A percentile compares a stretch with the other conserved stretches of the same genome.
phyloP scores from a whole-genome alignment of 371 early-diverging fungal genomes.

The Apophysomyces sp. region DNA sequence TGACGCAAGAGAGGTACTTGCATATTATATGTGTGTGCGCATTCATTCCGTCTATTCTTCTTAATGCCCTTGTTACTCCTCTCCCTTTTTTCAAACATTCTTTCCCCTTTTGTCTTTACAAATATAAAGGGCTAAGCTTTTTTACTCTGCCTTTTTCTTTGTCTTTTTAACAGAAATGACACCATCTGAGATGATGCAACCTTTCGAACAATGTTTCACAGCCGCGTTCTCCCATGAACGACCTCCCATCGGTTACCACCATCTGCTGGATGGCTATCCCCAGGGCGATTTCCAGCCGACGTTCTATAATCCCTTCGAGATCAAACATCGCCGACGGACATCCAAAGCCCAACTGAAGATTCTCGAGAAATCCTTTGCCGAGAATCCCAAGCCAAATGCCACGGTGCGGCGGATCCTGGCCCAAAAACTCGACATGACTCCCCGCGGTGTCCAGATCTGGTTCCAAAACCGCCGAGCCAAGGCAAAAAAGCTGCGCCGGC shows the following conservation, averaged over 20 bases:
- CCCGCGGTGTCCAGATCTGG: conserved; percentile 88
- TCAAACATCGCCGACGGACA: conserved; percentile 63
- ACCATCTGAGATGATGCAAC: conserved; percentile 32
- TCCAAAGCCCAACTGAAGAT: conserved; percentile 62
- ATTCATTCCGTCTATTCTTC: conserved; percentile 2
- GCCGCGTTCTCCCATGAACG: conserved; percentile 2
- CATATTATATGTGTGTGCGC: too few relatives aligned
- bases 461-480: conserved; percentile 93
- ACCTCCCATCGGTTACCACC: conserved; percentile 5
- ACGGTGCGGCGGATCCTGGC: conserved; percentile 70
- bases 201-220: conserved; percentile 27
- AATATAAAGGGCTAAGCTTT: not conserved
- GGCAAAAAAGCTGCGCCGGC: conserved; percentile 38
- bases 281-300: conserved; percentile 21
- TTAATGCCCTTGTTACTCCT: conserved; percentile 1
- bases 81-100: conserved; percentile 3
- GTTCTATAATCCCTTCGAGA: conserved; percentile 37
- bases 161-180: not conserved
- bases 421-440: conserved; percentile 74
- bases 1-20: not conserved
- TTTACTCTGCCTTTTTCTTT: conserved; percentile 1
- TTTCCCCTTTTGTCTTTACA: not conserved
- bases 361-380: conserved; percentile 59
- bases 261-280: not conserved
- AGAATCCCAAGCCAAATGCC: conserved; percentile 69